These are phyloP conservation scores for Globisporangium parvum DNA, from an alignment of 352 stramenopile species.

Conservation along the genomic window DNA sequence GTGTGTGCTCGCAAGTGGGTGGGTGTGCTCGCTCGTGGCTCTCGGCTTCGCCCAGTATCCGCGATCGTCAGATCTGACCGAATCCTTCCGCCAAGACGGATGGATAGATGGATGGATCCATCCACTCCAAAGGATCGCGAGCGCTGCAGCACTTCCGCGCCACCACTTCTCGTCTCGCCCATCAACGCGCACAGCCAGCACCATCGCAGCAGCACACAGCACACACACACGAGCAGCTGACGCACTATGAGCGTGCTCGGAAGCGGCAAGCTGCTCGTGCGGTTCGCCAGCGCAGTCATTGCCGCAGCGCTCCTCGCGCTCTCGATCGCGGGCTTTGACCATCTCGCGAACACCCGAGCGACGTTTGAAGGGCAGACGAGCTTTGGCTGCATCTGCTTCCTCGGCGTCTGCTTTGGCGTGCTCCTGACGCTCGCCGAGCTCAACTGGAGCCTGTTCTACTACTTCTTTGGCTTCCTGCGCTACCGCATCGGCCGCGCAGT, in stretches of 20 bases:
- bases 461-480: slow-evolving; percentile 76
- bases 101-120: too few relatives aligned
- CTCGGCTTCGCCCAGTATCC: too few relatives aligned
- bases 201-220: neutral
- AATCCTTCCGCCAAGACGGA: too few relatives aligned
- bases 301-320: slow-evolving; percentile 37
- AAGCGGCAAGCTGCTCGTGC: slow-evolving; percentile 28
- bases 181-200: too few relatives aligned
- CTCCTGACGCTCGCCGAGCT: slow-evolving; percentile 54
- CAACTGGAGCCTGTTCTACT: slow-evolving; percentile 65
- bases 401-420: slow-evolving; percentile 56
- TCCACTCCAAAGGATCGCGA: too few relatives aligned
- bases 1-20: too few relatives aligned
- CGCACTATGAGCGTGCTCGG: slow-evolving; percentile 1
- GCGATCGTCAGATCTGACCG: too few relatives aligned
- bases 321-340: slow-evolving; percentile 45
- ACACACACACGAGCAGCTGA: neutral
- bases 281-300: slow-evolving; percentile 24
- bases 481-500: slow-evolving; percentile 57
- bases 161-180: too few relatives aligned
- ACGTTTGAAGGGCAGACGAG: slow-evolving; percentile 43
- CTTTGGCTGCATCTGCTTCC: slow-evolving; percentile 71
- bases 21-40: too few relatives aligned
- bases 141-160: too few relatives aligned
- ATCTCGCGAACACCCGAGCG: slow-evolving; percentile 19